Evolutionary conservation across 345 rosid species (phyloP).

Genomic region (Melaleuca quinquenervia): DNA sequence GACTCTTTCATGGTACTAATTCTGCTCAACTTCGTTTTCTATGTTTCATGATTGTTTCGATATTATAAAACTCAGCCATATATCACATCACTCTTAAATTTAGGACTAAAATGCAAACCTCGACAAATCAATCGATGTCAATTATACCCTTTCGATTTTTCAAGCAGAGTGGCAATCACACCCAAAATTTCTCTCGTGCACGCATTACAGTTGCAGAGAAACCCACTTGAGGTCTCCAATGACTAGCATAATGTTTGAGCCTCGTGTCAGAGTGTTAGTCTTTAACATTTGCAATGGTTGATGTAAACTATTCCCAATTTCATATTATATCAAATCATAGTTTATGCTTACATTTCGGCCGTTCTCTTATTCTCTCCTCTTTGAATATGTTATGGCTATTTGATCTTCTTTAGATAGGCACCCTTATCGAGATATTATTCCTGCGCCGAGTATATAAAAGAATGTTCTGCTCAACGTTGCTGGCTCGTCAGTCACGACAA

Average conservation of each 20-base stretch:
- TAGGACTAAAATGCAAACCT: too few relatives aligned
- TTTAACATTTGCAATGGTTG: background rate
- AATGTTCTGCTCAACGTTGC: background rate
- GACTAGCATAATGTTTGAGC: background rate
- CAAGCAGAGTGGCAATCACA: background rate
- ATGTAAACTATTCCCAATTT: background rate
- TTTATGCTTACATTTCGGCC: background rate
- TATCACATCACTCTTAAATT: too few relatives aligned
- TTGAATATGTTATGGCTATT: background rate
- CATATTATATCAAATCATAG: background rate
- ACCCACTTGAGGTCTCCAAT: background rate
- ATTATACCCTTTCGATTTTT: background rate
- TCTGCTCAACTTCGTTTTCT: too few relatives aligned
- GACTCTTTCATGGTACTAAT: background rate
- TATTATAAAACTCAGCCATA: background rate
- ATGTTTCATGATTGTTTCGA: background rate
- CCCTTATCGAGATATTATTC: background rate
- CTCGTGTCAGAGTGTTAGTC: background rate
- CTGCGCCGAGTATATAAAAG: background rate
- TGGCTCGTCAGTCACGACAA: background rate
- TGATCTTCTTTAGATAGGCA: background rate
- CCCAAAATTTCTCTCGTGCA: background rate
- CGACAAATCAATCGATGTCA: too few relatives aligned
- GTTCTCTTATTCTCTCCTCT: background rate
- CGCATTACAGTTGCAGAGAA: background rate